These are phyloP conservation scores for Amorphotheca resinae DNA, from an alignment of 495 filamentous ascomycete species.

Conservation along the genomic window DNA sequence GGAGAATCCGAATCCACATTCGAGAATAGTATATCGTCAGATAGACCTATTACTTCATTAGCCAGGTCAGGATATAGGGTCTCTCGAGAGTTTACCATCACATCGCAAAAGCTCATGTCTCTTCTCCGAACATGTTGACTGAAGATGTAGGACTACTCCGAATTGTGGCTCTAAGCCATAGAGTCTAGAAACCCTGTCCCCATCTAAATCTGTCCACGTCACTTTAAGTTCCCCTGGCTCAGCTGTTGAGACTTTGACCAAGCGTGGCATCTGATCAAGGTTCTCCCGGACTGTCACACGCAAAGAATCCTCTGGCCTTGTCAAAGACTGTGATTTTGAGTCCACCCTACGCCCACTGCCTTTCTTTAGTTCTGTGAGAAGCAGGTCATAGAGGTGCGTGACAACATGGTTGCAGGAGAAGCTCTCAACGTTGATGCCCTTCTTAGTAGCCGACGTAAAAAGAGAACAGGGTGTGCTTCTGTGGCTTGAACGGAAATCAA, in stretches of 20 bases:
- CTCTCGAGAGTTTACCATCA: no score
- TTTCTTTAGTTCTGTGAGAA: conserved; percentile 4
- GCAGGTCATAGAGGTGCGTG: conserved; percentile 2
- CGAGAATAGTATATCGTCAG: no score
- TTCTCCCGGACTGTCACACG: conserved; percentile 1
- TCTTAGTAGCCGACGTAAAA: not conserved
- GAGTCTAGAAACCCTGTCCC: not conserved
- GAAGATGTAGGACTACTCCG: conserved; percentile 10
- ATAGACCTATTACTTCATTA: no score
- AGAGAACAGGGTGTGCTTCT: conserved; percentile 1
- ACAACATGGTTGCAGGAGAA: conserved; percentile 13
- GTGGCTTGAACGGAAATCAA: conserved; percentile 4
- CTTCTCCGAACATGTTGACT: conserved; percentile 5
- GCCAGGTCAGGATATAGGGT: no score
- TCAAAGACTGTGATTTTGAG: not conserved
- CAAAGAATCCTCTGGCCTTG: not conserved
- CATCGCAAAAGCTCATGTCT: conserved; percentile 5
- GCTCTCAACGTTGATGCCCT: not conserved
- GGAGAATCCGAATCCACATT: not conserved
- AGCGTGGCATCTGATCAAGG: conserved; percentile 12
- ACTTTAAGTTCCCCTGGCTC: conserved; percentile 1
- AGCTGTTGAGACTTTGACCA: not conserved
- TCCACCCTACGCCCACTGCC: not conserved
- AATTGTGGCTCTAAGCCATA: conserved; percentile 3
- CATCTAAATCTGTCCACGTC: conserved; percentile 4